A percentile compares a stretch with the other conserved stretches of the same genome.
These are phyloP conservation scores for Thraustochytrium sp. DNA, from an alignment of 352 stramenopile species.

Conservation along the genomic window DNA sequence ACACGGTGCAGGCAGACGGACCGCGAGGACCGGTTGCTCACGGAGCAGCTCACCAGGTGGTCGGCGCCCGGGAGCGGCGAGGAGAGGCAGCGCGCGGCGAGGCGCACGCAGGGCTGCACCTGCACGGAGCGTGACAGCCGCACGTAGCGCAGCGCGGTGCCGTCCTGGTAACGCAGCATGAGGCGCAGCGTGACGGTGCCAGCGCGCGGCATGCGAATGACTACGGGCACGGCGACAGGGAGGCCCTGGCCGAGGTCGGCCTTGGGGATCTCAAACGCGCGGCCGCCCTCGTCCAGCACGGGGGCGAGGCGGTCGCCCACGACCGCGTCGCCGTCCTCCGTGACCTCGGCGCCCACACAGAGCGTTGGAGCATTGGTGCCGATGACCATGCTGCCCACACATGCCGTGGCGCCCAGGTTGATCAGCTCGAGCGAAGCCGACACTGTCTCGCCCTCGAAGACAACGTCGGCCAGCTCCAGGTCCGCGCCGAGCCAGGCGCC, in stretches of 20 bases:
- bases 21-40: background rate
- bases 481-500: slow-evolving; percentile 28
- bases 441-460: slow-evolving; percentile 9
- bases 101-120: background rate
- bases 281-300: background rate
- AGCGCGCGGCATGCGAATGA: slow-evolving; percentile 6
- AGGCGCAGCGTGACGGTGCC: background rate
- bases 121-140: background rate
- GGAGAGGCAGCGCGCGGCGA: background rate
- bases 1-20: background rate
- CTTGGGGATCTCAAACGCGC: slow-evolving; percentile 9
- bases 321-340: background rate
- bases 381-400: background rate
- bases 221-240: slow-evolving; percentile 10
- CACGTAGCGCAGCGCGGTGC: background rate
- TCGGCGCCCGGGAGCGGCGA: background rate
- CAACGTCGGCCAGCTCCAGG: background rate
- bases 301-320: background rate
- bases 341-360: background rate
- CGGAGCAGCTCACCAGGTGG: background rate
- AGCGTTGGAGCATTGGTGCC: background rate
- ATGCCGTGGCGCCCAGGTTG: slow-evolving; percentile 5
- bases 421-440: background rate
- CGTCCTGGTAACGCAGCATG: slow-evolving; percentile 1
- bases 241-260: background rate